These are phyloP conservation scores for Ophiostoma sp. DNA, from an alignment of 2,329 filamentous ascomycete species.

Conservation along the genomic window DNA sequence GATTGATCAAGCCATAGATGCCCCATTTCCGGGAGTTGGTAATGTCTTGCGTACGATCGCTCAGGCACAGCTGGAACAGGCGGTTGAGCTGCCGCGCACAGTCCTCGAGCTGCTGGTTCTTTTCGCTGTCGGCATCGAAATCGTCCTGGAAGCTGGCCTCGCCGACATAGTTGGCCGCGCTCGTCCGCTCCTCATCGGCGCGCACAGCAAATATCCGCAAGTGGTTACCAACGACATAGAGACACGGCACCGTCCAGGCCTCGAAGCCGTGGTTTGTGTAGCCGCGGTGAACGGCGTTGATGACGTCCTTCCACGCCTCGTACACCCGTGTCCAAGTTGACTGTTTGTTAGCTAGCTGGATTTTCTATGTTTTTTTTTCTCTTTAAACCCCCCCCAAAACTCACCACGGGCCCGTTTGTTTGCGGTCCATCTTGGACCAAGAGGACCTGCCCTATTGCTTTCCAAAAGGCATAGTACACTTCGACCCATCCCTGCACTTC, in stretches of 20 bases:
- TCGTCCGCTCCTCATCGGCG: slow-evolving; percentile 66
- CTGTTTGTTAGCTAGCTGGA: slow-evolving; percentile 10
- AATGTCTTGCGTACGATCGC: slow-evolving; percentile 67
- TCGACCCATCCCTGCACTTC: slow-evolving; percentile 82
- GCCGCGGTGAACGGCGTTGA: slow-evolving; percentile 69
- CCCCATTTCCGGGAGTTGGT: slow-evolving; percentile 96
- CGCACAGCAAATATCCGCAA: slow-evolving; percentile 83
- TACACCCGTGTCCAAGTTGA: slow-evolving; percentile 80
- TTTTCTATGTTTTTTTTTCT: slow-evolving; percentile 19
- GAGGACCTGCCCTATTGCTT: slow-evolving; percentile 68
- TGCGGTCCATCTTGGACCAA: slow-evolving; percentile 38
- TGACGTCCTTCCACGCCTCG: slow-evolving; percentile 80
- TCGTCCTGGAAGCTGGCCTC: slow-evolving; percentile 66
- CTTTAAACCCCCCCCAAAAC: not conserved
- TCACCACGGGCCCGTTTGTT: slow-evolving; percentile 10
- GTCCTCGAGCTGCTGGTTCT: slow-evolving; percentile 83
- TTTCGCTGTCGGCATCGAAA: slow-evolving; percentile 67
- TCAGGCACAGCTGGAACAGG: slow-evolving; percentile 85
- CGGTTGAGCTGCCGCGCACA: slow-evolving; percentile 85
- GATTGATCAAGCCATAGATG: slow-evolving; percentile 88
- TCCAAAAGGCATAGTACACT: slow-evolving; percentile 80
- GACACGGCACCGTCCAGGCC: slow-evolving; percentile 86
- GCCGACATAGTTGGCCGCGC: slow-evolving; percentile 37
- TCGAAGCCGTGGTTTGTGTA: slow-evolving; percentile 73
- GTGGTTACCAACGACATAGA: slow-evolving; percentile 84